phyloP scores from a whole-genome alignment of 345 rosid species.

The Psidium friedrichsthalianum region DNA sequence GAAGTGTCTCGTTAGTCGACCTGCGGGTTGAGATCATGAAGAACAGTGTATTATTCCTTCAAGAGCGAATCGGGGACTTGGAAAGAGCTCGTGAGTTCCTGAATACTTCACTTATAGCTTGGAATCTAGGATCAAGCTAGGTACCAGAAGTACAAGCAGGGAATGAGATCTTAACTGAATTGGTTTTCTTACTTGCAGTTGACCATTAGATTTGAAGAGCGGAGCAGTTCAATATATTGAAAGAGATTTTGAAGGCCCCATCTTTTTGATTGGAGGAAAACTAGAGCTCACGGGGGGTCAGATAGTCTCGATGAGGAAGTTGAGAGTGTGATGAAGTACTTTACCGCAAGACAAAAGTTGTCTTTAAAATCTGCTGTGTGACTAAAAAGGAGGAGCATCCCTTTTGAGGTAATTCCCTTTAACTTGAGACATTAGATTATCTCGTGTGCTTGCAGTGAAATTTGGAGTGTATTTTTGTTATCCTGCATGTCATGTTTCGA shows the following conservation, averaged over 20 bases:
- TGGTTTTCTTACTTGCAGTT: conserved; percentile 85
- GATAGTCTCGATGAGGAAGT: conserved; percentile 71
- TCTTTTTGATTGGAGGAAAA: conserved; percentile 72
- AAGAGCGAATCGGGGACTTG: conserved; percentile 83
- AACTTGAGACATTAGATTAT: background rate
- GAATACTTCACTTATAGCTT: conserved; percentile 87
- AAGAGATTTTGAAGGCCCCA: conserved; percentile 60
- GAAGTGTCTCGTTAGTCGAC: conserved; percentile 63
- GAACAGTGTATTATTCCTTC: conserved; percentile 62
- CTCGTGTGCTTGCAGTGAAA: background rate
- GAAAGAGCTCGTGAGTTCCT: conserved; percentile 79
- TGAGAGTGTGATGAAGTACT: conserved; percentile 63
- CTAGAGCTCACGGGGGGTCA: conserved; percentile 55
- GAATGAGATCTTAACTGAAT: conserved; percentile 63
- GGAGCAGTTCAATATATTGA: conserved; percentile 61
- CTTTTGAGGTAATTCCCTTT: background rate
- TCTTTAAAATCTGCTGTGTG: conserved; percentile 13
- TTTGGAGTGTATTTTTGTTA: background rate
- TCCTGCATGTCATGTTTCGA: background rate
- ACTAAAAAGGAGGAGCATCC: background rate
- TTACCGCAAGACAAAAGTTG: conserved; percentile 37
- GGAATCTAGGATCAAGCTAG: conserved; percentile 92
- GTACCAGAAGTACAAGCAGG: conserved; percentile 54
- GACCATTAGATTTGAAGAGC: conserved; percentile 87
- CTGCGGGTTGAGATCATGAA: conserved; percentile 66